Evolutionary conservation across 2,329 filamentous ascomycete species (phyloP), one percentile per base, ranked within the genome.

Genomic region (Pestalotiopsis sp.): DNA sequence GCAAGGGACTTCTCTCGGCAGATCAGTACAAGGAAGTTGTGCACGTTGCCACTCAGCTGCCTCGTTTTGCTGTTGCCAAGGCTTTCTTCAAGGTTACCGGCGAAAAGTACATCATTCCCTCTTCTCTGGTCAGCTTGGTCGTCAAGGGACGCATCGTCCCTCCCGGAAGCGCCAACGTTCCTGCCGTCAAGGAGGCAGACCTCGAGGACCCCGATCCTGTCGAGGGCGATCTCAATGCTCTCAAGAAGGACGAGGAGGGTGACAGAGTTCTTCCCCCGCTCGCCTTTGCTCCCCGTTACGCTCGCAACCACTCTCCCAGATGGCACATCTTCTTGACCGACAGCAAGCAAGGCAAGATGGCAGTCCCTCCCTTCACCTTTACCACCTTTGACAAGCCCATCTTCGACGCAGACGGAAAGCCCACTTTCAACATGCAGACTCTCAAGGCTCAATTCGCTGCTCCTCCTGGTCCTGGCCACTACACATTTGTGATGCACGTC

Each of bases 21-120:
- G 81, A 88, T 70, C 90, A 98, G 79, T 97, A 97, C 81, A 84
- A 89, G 72, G 87, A 91, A 57, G 92, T 92, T 49, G 86, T 97
- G 70, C 82, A 82, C 61, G 92, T 98, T 38, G 95, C 94, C 36
- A 90, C 90, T 74, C 93, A 98, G 81, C 86, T 99, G 36, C 96
- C 96, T 1, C 88, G 90, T 72, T 86, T 99, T 67, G 88, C 92
- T 68, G 90, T 99, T 12, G 93, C 94, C 77, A 97, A 94, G 83
- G 93, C 94, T 7, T 99, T 97, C 82, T 99, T 99, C 90, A 99
- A 99, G 86, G 97, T 99, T 60, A 91, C 94, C 66, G 96, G 96
- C 77, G 97, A 99, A 82, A 93, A 92, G 73, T 92, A 92, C 79
- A 93, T 99, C 77, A 97, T 95, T 39, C 95, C 96, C 6, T 93